phyloP scores from a whole-genome alignment of 2,329 filamentous ascomycete species.

The Chrysoporthe puriensis region DNA sequence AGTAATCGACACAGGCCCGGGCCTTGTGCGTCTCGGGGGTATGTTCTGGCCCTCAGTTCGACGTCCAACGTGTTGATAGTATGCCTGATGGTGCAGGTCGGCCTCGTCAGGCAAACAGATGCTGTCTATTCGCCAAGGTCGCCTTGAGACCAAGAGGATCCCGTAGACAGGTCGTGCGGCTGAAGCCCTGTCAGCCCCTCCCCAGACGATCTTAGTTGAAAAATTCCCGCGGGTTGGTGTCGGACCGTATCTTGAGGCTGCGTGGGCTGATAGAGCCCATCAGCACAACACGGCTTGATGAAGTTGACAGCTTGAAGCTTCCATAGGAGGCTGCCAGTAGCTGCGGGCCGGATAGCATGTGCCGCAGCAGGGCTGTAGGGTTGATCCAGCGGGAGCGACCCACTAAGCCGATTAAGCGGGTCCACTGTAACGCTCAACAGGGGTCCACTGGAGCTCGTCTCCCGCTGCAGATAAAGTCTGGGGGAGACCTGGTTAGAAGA shows the following conservation, averaged over 20 bases:
- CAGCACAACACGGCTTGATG: background rate
- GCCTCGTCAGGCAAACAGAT: background rate
- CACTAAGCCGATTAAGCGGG: background rate
- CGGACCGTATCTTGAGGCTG: background rate
- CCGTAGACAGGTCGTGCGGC: background rate
- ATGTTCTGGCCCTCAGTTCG: background rate
- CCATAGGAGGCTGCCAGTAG: too few relatives aligned
- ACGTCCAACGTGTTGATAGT: background rate
- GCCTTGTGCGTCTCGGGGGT: background rate
- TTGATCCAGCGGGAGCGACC: constrained; percentile 4
- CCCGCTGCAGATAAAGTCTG: background rate
- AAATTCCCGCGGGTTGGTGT: too few relatives aligned
- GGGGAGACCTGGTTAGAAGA: background rate
- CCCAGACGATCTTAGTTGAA: too few relatives aligned
- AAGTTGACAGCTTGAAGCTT: background rate
- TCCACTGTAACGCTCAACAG: background rate
- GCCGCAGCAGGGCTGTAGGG: constrained; percentile 7
- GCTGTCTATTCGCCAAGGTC: background rate
- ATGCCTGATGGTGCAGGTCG: background rate
- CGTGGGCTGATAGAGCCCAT: background rate
- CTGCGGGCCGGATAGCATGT: background rate
- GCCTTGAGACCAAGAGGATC: background rate
- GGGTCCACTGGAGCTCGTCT: background rate
- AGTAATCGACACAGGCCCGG: background rate
- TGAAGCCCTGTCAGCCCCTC: background rate